A percentile compares a stretch with the other conserved stretches of the same genome.
Conservation (phyloP, 768 basidiomycete genomes). For the Auriscalpium microsporum region DNA sequence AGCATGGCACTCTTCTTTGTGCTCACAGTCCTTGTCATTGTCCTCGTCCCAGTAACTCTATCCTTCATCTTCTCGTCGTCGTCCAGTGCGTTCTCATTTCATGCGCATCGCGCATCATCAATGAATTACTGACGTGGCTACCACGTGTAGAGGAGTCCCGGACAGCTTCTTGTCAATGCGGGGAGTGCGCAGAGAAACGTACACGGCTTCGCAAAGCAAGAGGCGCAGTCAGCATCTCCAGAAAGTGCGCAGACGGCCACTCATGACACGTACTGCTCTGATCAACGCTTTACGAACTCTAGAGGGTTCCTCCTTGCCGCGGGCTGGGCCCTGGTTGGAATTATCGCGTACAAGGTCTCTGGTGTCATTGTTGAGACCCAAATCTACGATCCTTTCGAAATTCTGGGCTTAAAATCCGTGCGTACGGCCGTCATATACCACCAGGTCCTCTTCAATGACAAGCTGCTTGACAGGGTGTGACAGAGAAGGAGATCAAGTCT, state of each 20-base stretch:
- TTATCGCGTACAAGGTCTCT: slow-evolving; percentile 58
- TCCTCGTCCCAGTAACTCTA: slow-evolving; percentile 73
- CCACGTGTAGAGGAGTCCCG: slow-evolving; percentile 3
- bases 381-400: slow-evolving; percentile 91
- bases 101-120: background rate
- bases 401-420: slow-evolving; percentile 71
- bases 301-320: slow-evolving; percentile 53
- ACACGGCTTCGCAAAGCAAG: slow-evolving; percentile 21
- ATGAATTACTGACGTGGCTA: background rate
- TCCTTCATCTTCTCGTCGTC: slow-evolving; percentile 7
- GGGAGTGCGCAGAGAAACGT: slow-evolving; percentile 20
- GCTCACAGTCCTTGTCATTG: slow-evolving; percentile 78
- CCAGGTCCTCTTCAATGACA: no score
- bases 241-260: background rate
- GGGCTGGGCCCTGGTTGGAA: slow-evolving; percentile 71
- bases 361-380: slow-evolving; percentile 51
- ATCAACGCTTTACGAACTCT: background rate
- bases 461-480: slow-evolving; percentile 36
- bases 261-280: background rate
- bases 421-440: slow-evolving; percentile 19
- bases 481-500: slow-evolving; percentile 91
- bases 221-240: slow-evolving; percentile 12
- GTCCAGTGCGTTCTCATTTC: background rate
- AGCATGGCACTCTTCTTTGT: slow-evolving; percentile 87
- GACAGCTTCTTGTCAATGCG: slow-evolving; percentile 11